Evolutionary conservation across 495 filamentous ascomycete species (phyloP).

Genomic region (Bacidia rubella): DNA sequence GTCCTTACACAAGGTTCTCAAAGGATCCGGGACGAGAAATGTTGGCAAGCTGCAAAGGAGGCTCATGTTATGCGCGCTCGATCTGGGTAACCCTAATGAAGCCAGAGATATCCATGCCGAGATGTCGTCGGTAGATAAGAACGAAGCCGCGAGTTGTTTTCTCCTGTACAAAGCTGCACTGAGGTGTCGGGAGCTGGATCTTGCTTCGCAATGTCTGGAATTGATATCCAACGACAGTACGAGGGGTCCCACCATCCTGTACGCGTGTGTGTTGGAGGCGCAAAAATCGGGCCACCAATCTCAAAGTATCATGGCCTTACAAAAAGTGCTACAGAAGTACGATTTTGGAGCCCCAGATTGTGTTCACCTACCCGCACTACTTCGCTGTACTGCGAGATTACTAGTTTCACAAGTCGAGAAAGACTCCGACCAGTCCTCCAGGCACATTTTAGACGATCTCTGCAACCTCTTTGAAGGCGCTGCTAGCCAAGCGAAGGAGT

Average conservation of each 20-base stretch:
- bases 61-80: slow-evolving; percentile 51
- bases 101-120: slow-evolving; percentile 42
- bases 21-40: slow-evolving; percentile 48
- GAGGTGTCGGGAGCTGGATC: slow-evolving; percentile 37
- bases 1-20: slow-evolving; percentile 51
- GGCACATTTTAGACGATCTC: slow-evolving; percentile 32
- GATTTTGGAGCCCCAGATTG: slow-evolving; percentile 35
- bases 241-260: slow-evolving; percentile 47
- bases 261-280: slow-evolving; percentile 66
- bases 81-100: slow-evolving; percentile 34
- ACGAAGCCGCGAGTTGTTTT: slow-evolving; percentile 52
- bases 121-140: slow-evolving; percentile 44
- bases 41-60: slow-evolving; percentile 57
- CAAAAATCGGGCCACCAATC: slow-evolving; percentile 47
- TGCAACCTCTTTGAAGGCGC: slow-evolving; percentile 50
- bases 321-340: slow-evolving; percentile 42
- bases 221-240: slow-evolving; percentile 32
- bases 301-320: slow-evolving; percentile 43
- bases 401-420: slow-evolving; percentile 39
- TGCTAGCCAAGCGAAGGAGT: slow-evolving; percentile 30
- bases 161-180: slow-evolving; percentile 65
- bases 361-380: slow-evolving; percentile 52
- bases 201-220: slow-evolving; percentile 45
- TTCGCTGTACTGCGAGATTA: slow-evolving; percentile 51
- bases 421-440: slow-evolving; percentile 12